Evolutionary conservation across 306 rosid species (phyloP).

Genomic region (Corylus heterophylla): DNA sequence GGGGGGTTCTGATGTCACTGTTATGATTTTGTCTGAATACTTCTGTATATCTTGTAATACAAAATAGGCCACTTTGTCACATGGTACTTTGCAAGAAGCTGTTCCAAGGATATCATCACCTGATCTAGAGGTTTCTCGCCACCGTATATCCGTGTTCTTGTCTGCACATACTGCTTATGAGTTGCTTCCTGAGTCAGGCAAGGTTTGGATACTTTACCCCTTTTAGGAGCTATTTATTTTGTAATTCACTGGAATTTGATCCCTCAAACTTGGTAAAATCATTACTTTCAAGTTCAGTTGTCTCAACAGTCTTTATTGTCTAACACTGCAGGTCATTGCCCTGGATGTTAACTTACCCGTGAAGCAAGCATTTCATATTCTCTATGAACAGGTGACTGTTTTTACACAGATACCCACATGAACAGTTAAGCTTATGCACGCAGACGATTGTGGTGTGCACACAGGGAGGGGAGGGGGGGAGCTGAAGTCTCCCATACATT

Average conservation of each 20-base stretch:
- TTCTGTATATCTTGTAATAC: constrained; percentile 21
- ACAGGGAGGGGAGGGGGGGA: neutral
- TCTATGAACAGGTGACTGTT: constrained; percentile 70
- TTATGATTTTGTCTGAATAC: neutral
- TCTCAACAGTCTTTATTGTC: constrained; percentile 25
- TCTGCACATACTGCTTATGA: constrained; percentile 68
- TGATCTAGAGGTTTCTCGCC: constrained; percentile 69
- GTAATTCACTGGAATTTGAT: constrained; percentile 8
- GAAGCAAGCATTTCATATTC: constrained; percentile 86
- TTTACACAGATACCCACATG: neutral
- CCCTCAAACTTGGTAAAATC: constrained; percentile 12
- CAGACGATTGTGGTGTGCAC: neutral
- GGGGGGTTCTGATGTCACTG: neutral
- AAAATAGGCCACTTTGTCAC: constrained; percentile 29
- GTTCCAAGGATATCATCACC: constrained; percentile 49
- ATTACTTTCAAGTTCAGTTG: constrained; percentile 1
- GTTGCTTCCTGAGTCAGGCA: constrained; percentile 91
- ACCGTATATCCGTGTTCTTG: constrained; percentile 62
- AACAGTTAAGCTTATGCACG: neutral
- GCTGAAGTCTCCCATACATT: neutral
- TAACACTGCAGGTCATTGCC: constrained; percentile 58
- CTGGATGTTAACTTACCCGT: constrained; percentile 75
- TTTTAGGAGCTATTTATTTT: constrained; percentile 20
- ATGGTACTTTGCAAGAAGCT: constrained; percentile 52
- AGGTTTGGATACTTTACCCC: constrained; percentile 62